Evolutionary conservation across 139 green algal species (phyloP).

Genomic region (Chlorella sp.): DNA sequence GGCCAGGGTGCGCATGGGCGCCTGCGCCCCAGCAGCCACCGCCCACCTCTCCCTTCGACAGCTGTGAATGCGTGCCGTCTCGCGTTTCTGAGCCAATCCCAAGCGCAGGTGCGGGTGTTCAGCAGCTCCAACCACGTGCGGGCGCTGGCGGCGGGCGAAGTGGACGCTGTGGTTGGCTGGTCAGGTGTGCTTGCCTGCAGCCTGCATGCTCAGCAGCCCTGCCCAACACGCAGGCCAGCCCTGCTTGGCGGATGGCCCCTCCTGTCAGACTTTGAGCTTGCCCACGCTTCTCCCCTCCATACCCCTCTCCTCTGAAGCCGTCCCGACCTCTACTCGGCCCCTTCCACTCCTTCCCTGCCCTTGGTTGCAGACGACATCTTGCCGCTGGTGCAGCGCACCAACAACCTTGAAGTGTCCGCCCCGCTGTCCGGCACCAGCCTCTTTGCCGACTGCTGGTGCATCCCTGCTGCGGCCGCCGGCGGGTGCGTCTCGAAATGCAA

Average conservation of each 20-base stretch:
- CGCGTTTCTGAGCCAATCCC: too few relatives aligned
- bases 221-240: too few relatives aligned
- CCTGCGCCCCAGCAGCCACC: too few relatives aligned
- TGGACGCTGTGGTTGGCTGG: conserved; percentile 77
- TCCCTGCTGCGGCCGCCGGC: conserved; percentile 6
- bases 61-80: too few relatives aligned
- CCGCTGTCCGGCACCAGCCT: conserved; percentile 26
- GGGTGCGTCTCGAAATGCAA: too few relatives aligned
- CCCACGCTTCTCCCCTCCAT: conserved; percentile 43
- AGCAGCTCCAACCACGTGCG: conserved; percentile 69
- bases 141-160: conserved; percentile 75
- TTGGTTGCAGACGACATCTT: background rate
- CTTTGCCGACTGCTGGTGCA: conserved; percentile 30
- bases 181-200: conserved; percentile 37
- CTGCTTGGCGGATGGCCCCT: too few relatives aligned
- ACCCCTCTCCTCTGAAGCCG: background rate
- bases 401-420: conserved; percentile 2
- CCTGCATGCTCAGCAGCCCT: background rate
- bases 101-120: conserved; percentile 72
- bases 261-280: background rate
- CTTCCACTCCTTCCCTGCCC: background rate
- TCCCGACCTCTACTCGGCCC: background rate
- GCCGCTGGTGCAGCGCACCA: conserved; percentile 19
- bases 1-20: too few relatives aligned
- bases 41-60: too few relatives aligned